These are phyloP conservation scores for Pichia thaimueangensis DNA, from an alignment of 805 yeast genomes.

Conservation along the genomic window DNA sequence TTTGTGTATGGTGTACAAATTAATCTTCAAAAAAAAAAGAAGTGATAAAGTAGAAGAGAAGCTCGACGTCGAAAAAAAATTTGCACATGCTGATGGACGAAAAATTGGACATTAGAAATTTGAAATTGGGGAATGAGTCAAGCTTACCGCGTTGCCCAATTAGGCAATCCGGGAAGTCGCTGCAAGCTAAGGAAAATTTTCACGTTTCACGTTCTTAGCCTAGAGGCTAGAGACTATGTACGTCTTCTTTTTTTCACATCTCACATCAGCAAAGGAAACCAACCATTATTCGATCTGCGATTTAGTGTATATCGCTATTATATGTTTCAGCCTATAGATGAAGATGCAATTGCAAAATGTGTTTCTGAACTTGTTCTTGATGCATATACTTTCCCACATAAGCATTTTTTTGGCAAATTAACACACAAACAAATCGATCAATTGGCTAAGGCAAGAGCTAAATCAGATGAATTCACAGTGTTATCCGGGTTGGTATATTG, in stretches of 20 bases:
- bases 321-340: background rate
- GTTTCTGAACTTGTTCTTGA: background rate
- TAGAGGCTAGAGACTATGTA: too few species aligned
- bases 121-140: too few species aligned
- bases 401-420: background rate
- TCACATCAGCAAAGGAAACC: too few species aligned
- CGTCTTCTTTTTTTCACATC: background rate
- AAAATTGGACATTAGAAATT: too few species aligned
- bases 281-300: too few species aligned
- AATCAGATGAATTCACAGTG: constrained; percentile 78
- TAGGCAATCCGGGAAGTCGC: constrained; percentile 5
- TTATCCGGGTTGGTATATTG: constrained; percentile 58
- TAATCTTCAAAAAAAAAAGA: background rate
- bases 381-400: background rate
- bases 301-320: background rate
- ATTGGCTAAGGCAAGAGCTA: constrained; percentile 33
- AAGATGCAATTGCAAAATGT: background rate
- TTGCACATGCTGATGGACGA: background rate
- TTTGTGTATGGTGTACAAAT: background rate
- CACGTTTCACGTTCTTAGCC: too few species aligned
- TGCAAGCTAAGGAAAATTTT: too few species aligned
- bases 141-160: constrained; percentile 15
- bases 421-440: constrained; percentile 1
- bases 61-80: background rate
- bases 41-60: background rate